Base-by-base conservation (phyloP, 345 rosid species). In the Streptanthus diversifolius region DNA sequence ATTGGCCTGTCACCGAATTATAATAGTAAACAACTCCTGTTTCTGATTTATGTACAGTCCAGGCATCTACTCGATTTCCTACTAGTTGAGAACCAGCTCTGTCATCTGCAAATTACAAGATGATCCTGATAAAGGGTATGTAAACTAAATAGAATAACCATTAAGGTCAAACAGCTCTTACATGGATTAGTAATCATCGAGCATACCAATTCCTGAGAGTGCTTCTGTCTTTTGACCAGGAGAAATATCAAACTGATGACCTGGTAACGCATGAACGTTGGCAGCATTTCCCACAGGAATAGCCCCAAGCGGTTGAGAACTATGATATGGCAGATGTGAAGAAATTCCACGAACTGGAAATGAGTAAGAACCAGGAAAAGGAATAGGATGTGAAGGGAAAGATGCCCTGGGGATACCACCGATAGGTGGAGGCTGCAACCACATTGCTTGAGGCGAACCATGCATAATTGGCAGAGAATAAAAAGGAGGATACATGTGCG, bases 21-120 rank as follows among this genome's bases (percentile, higher is more conserved):
- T 91, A 95, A 73, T 95, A 95, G 81, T 95, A 95, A 63, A 86
- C 81, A 74, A 81, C 35, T 78, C 93, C 99, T 0, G 87, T 61
- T 17, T 87, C 98, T 29, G 97, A 80, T 88, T 83, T 95, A 83
- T 91, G 97, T 45, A 93, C 95, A 54, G 99, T 95, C 99, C 99
- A 95, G 59, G 84, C 79, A 80, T 92, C 88, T 24, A 75, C 47
- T 35, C 81, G 83, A 59, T 82, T 89, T 57, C 43, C 81, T 47
- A 58, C 81, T 33, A 74, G 84, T 72, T 87, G 84, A 39, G 52
- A 63, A 60, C 68, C 83, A 55, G 74, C 77, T 75, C 78, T 84
- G 64, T 64, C 76, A 81, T 86, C 99, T 95, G 86, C 84, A 80
- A 68, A 80, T 40, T 11, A 70, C 70, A 49, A 73, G 27, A 55